A percentile compares a stretch with the other conserved stretches of the same genome.
These are phyloP conservation scores for Boletus rubescentipes DNA, from an alignment of 768 basidiomycete genomes.

Conservation along the genomic window DNA sequence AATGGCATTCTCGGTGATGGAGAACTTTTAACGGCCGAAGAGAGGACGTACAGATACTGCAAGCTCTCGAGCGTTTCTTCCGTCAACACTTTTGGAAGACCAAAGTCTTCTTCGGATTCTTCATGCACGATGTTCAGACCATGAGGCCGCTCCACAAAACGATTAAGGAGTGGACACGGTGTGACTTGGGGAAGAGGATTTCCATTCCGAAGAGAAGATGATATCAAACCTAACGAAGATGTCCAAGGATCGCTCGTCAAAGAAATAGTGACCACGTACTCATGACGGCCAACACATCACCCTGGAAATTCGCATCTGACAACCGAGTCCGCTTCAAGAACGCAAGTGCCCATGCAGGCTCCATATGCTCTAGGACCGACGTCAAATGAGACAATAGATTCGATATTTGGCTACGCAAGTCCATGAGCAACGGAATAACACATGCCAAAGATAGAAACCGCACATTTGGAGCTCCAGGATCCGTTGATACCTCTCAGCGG, in stretches of 20 bases:
- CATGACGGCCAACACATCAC: slow-evolving; percentile 80
- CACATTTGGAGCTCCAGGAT: slow-evolving; percentile 70
- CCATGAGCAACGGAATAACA: not conserved
- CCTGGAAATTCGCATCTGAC: slow-evolving; percentile 77
- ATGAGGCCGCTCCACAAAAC: slow-evolving; percentile 48
- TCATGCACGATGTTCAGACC: slow-evolving; percentile 68
- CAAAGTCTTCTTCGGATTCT: slow-evolving; percentile 73
- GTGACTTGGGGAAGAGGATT: slow-evolving; percentile 82
- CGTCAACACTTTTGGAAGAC: slow-evolving; percentile 67
- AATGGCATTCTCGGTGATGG: not conserved
- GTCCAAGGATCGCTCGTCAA: not conserved
- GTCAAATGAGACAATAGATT: slow-evolving; percentile 70
- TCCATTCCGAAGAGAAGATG: slow-evolving; percentile 71
- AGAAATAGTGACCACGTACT: slow-evolving; percentile 41
- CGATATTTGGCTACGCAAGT: slow-evolving; percentile 54
- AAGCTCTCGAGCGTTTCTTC: slow-evolving; percentile 72
- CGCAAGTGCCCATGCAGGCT: slow-evolving; percentile 75
- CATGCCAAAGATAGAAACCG: slow-evolving; percentile 14
- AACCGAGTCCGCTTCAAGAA: slow-evolving; percentile 74
- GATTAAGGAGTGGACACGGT: slow-evolving; percentile 61
- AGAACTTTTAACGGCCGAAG: no score
- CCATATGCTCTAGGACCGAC: slow-evolving; percentile 69
- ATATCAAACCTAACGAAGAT: slow-evolving; percentile 59
- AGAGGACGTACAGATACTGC: slow-evolving; percentile 68
- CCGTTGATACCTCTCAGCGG: slow-evolving; percentile 70